A percentile compares a stretch with the other conserved stretches of the same genome.
Conservation (phyloP, 352 stramenopile species). For the Pythium aristosporum region DNA sequence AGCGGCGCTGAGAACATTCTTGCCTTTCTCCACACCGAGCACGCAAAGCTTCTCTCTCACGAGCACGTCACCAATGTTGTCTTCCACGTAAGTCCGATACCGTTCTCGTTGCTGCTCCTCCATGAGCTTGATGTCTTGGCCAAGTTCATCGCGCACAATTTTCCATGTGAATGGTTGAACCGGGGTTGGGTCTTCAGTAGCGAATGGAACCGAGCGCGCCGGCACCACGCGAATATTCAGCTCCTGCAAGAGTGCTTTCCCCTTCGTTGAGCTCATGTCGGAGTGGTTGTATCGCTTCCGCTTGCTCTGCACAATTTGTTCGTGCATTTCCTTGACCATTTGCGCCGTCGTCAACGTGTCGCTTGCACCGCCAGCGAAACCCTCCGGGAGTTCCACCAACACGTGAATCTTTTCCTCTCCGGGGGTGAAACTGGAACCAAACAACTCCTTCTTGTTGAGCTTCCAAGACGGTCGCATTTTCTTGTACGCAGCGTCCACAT, state of each 20-base stretch:
- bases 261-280: conserved; percentile 22
- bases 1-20: conserved; percentile 32
- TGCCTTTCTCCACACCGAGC: conserved; percentile 30
- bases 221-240: conserved; percentile 29
- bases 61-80: conserved; percentile 38
- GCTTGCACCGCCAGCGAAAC: neutral
- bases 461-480: conserved; percentile 19
- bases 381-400: conserved; percentile 12
- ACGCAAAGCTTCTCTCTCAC: conserved; percentile 38
- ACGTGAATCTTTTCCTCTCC: conserved; percentile 19
- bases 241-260: conserved; percentile 26
- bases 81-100: conserved; percentile 37
- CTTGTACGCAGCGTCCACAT: conserved; percentile 6
- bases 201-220: conserved; percentile 14
- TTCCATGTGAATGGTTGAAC: conserved; percentile 28
- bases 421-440: conserved; percentile 12
- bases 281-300: conserved; percentile 34
- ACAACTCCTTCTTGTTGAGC: conserved; percentile 16
- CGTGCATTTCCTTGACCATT: conserved; percentile 20
- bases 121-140: conserved; percentile 19
- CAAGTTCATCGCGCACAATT: conserved; percentile 17
- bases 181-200: neutral
- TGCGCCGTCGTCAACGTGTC: conserved; percentile 2
- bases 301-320: conserved; percentile 17
- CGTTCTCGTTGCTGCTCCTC: conserved; percentile 32